Evolutionary conservation across 2,329 filamentous ascomycete species (phyloP), one percentile per base, ranked within the genome.

Genomic region (Ampelomyces quisqualis): DNA sequence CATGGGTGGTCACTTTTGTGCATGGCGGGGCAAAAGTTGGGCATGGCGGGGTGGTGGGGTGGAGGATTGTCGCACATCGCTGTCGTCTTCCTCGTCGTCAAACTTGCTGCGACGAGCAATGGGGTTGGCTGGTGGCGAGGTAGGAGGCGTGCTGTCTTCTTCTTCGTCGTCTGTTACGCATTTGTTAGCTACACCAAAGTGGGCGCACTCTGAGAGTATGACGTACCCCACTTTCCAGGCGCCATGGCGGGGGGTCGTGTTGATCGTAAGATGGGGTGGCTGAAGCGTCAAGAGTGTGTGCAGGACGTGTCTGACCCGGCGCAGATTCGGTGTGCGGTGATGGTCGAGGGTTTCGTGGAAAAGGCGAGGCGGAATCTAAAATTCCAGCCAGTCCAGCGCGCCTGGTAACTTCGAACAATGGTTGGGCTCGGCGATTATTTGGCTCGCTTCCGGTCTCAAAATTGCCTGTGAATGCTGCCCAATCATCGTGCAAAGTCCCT

Each of bases 11-110:
- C 29, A 24, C 20, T 24, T 38, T 26, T 39, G 26, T 48, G 43
- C 20, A 38, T 49, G 41, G 51, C 37, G 51, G 53, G 51, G 52
- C 40, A 43, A 32, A 43, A 40, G 40, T 34, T 49, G 38, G 51
- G 47, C 45, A 45, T 45, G 34, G 51, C 45, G 32, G 37, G 43
- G 47, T 44, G n/a, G 40, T 34, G 32, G 36, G 28, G 54, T 32
- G 32, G 35, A 28, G 55, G 40, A 53, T 48, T 52, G 45, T 64
- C 75, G 58, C 79, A 91, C 90, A 71, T 94, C 88, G 54, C 86
- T 84, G 22, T 90, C 84, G 40, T 78, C 85, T 70, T 95, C 90
- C 68, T 97, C 91, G 58, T 97, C 91, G 58, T 93, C 90, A 64
- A 95, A 95, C 74, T 93, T 89, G 68, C 79, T 72, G 51, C 80